phyloP scores from a whole-genome alignment of 202 grass and related monocot species.

The Setaria viridis region DNA sequence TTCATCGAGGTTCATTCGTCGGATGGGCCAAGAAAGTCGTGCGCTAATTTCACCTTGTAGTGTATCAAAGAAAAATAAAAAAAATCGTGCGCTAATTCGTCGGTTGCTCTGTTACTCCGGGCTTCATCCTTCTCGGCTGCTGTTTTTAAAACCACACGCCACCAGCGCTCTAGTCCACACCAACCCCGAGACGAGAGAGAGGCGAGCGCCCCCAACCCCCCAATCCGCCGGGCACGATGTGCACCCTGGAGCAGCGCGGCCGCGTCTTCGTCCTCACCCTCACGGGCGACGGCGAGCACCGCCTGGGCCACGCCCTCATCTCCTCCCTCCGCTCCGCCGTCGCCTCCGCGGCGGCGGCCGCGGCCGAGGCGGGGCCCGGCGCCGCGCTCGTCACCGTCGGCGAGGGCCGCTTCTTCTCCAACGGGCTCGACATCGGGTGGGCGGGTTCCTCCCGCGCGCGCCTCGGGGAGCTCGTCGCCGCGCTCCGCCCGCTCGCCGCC shows the following conservation, averaged over 20 bases:
- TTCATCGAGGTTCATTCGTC: not conserved
- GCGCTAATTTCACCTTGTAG: not conserved
- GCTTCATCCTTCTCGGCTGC: not conserved
- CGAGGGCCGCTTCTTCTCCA: conserved; percentile 96
- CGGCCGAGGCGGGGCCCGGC: conserved; percentile 22
- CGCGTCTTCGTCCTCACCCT: conserved; percentile 83
- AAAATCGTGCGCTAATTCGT: not conserved
- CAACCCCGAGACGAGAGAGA: not conserved
- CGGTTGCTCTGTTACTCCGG: no score
- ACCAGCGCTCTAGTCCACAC: not conserved
- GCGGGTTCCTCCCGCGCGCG: conserved; percentile 49
- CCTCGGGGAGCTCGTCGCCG: conserved; percentile 58
- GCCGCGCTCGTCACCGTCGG: conserved; percentile 67
- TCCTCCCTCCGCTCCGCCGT: conserved; percentile 63
- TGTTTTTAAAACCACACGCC: not conserved
- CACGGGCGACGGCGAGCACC: conserved; percentile 83
- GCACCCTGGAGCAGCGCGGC: conserved; percentile 76
- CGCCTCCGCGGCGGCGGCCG: conserved; percentile 10
- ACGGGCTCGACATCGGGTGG: conserved; percentile 83
- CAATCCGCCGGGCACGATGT: conserved; percentile 53
- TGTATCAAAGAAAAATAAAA: not conserved
- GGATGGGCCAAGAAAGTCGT: not conserved
- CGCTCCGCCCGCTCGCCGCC: conserved; percentile 62
- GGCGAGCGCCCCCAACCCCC: not conserved
- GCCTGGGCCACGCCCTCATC: conserved; percentile 59